A percentile compares a stretch with the other conserved stretches of the same genome.
phyloP scores from a whole-genome alignment of 2,329 filamentous ascomycete genomes.

The Diaporthe batatas region DNA sequence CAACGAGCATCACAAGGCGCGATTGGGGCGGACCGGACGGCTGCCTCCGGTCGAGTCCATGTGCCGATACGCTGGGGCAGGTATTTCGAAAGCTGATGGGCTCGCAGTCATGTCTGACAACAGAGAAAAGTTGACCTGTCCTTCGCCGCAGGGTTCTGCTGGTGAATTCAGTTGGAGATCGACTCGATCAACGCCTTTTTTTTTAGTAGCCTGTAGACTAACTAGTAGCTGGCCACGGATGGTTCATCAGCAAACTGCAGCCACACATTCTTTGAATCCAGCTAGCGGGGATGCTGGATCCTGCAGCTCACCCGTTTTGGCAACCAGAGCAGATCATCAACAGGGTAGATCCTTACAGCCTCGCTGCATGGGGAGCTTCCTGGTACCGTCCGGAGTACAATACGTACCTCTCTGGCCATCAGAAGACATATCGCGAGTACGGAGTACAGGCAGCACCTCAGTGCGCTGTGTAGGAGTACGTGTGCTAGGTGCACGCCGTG shows the following conservation, averaged over 20 bases:
- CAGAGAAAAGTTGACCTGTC: slow-evolving; percentile 1
- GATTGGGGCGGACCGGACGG: background rate
- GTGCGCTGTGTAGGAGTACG: background rate
- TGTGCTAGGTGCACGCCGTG: background rate
- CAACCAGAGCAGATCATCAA: slow-evolving; percentile 28
- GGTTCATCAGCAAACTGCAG: slow-evolving; percentile 39
- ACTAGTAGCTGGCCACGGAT: slow-evolving; percentile 29
- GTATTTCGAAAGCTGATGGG: background rate
- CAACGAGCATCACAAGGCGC: background rate
- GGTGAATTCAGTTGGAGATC: slow-evolving; percentile 25
- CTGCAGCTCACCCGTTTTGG: slow-evolving; percentile 41
- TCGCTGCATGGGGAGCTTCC: background rate
- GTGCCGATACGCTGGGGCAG: background rate
- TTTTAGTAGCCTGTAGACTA: slow-evolving; percentile 15
- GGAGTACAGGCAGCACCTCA: background rate
- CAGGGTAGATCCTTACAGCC: slow-evolving; percentile 41
- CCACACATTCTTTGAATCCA: slow-evolving; percentile 32
- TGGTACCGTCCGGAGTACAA: background rate
- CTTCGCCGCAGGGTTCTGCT: background rate
- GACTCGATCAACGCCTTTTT: slow-evolving; percentile 32
- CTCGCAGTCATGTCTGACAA: background rate
- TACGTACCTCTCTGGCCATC: background rate
- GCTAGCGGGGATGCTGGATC: slow-evolving; percentile 39
- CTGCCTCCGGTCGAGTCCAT: background rate
- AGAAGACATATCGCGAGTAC: background rate